Conservation (phyloP, 176 grass and related monocot genomes). For the Raddia guianensis region DNA sequence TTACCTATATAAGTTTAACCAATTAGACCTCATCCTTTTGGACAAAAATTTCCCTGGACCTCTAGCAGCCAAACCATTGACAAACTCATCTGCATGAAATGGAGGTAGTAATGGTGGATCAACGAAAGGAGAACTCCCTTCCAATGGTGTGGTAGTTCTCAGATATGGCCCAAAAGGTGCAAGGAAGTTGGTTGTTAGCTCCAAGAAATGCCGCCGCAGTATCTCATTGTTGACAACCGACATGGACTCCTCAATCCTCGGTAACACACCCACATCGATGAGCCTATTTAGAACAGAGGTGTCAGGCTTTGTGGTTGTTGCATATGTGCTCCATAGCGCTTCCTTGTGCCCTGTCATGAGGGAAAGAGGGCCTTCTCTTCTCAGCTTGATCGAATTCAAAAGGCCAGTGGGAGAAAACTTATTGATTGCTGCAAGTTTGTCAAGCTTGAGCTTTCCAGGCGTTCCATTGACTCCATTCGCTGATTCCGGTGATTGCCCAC, state of each 20-base stretch:
- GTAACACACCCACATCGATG: constrained; percentile 71
- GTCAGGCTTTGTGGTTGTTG: constrained; percentile 74
- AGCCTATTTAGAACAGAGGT: constrained; percentile 91
- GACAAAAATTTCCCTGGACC: constrained; percentile 96
- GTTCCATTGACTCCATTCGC: constrained; percentile 51
- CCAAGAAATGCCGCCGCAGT: constrained; percentile 89
- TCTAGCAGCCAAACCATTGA: constrained; percentile 77
- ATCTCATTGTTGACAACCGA: constrained; percentile 99
- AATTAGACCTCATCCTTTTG: constrained; percentile 98
- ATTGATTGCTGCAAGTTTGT: constrained; percentile 68
- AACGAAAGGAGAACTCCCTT: constrained; percentile 78
- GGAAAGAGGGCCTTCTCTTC: constrained; percentile 88
- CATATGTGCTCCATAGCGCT: constrained; percentile 83
- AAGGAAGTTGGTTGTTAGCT: constrained; percentile 95
- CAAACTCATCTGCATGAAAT: constrained; percentile 80
- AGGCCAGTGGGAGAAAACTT: constrained; percentile 86
- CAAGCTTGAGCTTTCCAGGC: constrained; percentile 66
- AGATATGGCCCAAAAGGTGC: constrained; percentile 92
- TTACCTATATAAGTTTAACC: constrained; percentile 91
- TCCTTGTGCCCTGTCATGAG: constrained; percentile 98
- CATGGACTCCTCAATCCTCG: constrained; percentile 89
- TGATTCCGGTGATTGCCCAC: constrained; percentile 17
- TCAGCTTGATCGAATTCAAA: constrained; percentile 84
- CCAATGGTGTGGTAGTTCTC: constrained; percentile 73
- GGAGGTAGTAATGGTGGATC: constrained; percentile 74